phyloP scores from a whole-genome alignment of 495 filamentous ascomycete genomes.

The Neurospora sp. region DNA sequence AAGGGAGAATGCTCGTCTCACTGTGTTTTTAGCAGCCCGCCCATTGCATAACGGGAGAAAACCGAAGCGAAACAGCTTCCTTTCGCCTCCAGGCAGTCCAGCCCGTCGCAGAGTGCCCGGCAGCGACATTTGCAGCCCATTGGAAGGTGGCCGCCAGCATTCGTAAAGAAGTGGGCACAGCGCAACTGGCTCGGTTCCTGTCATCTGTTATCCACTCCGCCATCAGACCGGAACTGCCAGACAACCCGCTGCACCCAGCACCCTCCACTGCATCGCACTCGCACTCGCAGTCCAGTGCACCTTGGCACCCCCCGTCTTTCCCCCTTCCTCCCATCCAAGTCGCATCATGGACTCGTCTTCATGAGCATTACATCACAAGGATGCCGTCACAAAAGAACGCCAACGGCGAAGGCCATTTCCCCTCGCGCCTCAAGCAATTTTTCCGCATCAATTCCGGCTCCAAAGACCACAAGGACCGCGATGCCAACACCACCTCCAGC shows the following conservation, averaged over 20 bases:
- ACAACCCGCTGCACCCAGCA: not conserved
- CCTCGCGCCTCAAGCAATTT: constrained; percentile 89
- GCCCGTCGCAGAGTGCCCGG: not conserved
- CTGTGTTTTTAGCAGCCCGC: not conserved
- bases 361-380: constrained; percentile 17
- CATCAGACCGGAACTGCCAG: not conserved
- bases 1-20: not conserved
- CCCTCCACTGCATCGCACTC: constrained; percentile 1
- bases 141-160: not conserved
- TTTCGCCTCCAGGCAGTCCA: not conserved
- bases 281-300: not conserved
- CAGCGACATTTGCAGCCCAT: not conserved
- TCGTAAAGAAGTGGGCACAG: not conserved
- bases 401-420: constrained; percentile 54
- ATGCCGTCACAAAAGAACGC: constrained; percentile 31
- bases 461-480: constrained; percentile 30
- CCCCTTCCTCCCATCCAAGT: constrained; percentile 3
- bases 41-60: not conserved
- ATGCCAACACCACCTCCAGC: constrained; percentile 25
- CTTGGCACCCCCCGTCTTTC: constrained; percentile 1
- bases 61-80: not conserved
- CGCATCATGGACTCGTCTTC: constrained; percentile 21
- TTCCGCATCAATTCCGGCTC: constrained; percentile 74
- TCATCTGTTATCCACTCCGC: constrained; percentile 1
- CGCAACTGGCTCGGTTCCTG: not conserved